These are phyloP conservation scores for Ensete glaucum DNA, from an alignment of 176 grass and related monocot species.

Conservation along the genomic window DNA sequence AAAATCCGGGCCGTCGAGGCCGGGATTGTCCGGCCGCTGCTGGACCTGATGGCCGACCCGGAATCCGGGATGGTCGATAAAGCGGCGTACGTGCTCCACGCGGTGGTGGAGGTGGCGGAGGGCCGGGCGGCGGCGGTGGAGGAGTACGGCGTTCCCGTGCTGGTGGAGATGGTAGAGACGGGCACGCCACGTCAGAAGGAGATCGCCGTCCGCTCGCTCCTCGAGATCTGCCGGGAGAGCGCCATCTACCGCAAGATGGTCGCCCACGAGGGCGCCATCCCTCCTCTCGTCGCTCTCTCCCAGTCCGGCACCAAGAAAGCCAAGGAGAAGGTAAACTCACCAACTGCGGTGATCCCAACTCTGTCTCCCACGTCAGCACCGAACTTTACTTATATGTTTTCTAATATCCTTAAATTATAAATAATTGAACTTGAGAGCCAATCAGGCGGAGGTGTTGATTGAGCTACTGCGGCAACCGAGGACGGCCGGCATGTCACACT, in stretches of 20 bases:
- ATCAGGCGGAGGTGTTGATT: not conserved
- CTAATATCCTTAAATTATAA: not conserved
- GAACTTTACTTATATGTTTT: not conserved
- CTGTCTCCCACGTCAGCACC: not conserved
- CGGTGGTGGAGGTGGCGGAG: slow-evolving; percentile 11
- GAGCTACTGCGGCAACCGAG: not conserved
- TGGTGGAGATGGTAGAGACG: slow-evolving; percentile 1
- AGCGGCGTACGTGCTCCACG: slow-evolving; percentile 11
- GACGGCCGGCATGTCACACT: not conserved
- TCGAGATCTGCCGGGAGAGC: slow-evolving; percentile 7
- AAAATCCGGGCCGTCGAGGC: slow-evolving; percentile 4
- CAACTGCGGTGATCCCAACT: not conserved
- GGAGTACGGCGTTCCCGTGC: not conserved
- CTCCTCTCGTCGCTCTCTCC: slow-evolving; percentile 2
- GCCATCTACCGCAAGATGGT: not conserved
- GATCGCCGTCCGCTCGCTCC: not conserved
- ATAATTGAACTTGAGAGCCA: not conserved
- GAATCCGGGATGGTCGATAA: slow-evolving; percentile 11
- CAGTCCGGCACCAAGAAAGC: not conserved
- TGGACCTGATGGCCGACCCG: slow-evolving; percentile 8
- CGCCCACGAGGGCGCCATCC: slow-evolving; percentile 12
- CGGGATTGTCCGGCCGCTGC: not conserved
- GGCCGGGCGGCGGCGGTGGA: slow-evolving; percentile 5
- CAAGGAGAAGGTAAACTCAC: not conserved
- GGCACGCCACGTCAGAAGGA: slow-evolving; percentile 14